Percentiles rank a stretch among this genome's conserved stretches.
Conservation (phyloP, 441 rosid genomes). For the Pelargonium fulgidum region DNA sequence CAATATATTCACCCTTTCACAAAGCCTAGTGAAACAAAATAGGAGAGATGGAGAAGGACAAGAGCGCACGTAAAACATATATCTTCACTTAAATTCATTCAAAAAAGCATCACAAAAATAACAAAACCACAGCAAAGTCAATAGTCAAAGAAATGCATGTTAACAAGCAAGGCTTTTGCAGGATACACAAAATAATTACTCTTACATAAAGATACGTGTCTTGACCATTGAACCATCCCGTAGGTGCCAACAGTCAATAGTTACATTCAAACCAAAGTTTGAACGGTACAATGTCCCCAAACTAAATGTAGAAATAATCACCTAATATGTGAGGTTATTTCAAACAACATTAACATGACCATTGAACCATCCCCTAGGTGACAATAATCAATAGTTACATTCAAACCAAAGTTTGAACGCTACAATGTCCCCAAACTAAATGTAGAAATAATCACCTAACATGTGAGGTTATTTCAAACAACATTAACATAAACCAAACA, state of each 20-base stretch:
- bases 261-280: no score
- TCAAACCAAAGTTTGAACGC: no score
- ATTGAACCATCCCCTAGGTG: no score
- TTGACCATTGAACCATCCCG: no score
- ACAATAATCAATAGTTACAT: no score
- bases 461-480: background rate
- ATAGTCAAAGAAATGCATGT: background rate
- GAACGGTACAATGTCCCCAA: background rate
- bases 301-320: background rate
- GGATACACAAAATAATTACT: background rate
- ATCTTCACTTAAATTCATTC: conserved; percentile 10
- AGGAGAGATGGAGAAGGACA: background rate
- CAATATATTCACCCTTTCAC: conserved; percentile 17
- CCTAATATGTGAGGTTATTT: background rate
- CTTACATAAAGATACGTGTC: background rate
- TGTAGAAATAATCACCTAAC: background rate
- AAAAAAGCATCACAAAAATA: background rate
- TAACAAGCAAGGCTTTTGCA: background rate
- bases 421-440: background rate
- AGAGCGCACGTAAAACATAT: background rate
- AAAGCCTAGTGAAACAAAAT: background rate
- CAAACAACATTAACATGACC: background rate
- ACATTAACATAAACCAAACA: background rate
- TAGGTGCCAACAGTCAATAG: no score
- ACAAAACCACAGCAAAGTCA: background rate